Evolutionary conservation across 1,284 basidiomycete species (phyloP), one percentile per base, ranked within the genome.

Genomic region (Irpex sp.): DNA sequence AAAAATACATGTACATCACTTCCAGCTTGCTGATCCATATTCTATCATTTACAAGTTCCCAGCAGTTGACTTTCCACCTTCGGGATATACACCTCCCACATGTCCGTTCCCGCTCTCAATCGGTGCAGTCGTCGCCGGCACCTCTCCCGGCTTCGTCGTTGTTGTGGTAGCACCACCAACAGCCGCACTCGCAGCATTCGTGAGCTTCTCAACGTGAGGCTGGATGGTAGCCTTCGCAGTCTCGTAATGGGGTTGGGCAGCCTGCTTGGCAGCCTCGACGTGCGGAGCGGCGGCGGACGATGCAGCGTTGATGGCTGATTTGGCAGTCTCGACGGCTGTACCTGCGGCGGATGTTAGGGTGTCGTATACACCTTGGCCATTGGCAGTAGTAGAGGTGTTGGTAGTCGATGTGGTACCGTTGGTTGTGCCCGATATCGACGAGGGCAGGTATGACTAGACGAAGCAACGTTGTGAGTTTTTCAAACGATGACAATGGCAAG

Each of bases 41-140:
- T 58, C 57, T 47, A 53, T 36, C 33, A 57, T 61, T 61, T 39
- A 47, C 9, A 43, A 54, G 60, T 67, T 19, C 72, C 62, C 60
- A 66, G 67, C 21, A 70, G 50, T 54, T 67, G 69, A 36, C 39
- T 58, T 51, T 3, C 60, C 58, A 15, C 64, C 69, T 0, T 69
- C 67, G 11, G 76, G 73, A 65, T 78, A 79, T 2, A 79, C 78
- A 1, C 68, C 72, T 13, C 70, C 70, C 8, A 78, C 69, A 1
- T 74, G 76, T 60, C 79, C 73, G 1, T 69, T 65, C 2, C 79
- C 79, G 49, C 76, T 80, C 71, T 84, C 79, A 37, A 82, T 68
- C 0, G 77, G 75, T 8, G 81, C 78, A 35, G 70, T 78, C 1
- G 72, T 76, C 1, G 79, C 69, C 3, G 78, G 76, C n/a, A 79